These are phyloP conservation scores for Petasospora rhodanensis DNA, from an alignment of 1,139 yeast species.

Conservation along the genomic window DNA sequence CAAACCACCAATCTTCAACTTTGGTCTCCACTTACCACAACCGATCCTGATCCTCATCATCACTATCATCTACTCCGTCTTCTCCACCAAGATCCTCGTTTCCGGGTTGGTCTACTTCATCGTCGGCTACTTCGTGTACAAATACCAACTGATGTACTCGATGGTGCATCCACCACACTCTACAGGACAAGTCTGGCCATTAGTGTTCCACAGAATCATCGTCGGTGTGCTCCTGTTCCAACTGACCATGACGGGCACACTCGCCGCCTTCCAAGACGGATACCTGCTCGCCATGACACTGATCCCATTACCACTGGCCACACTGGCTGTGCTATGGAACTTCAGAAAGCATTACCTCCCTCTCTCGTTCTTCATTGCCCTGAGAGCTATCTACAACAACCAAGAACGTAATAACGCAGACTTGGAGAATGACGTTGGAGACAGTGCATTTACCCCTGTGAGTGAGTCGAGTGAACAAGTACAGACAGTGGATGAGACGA, in stretches of 20 bases:
- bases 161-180: conserved; percentile 87
- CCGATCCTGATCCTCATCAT: conserved; percentile 73
- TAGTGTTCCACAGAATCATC: conserved; percentile 67
- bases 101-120: conserved; percentile 73
- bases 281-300: conserved; percentile 67
- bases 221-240: conserved; percentile 74
- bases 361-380: conserved; percentile 77
- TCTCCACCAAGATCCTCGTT: conserved; percentile 69
- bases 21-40: conserved; percentile 78
- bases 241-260: conserved; percentile 85
- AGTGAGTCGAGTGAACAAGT: conserved; percentile 1
- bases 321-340: conserved; percentile 68
- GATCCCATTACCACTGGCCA: conserved; percentile 69
- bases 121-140: conserved; percentile 73
- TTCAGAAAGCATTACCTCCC: conserved; percentile 82
- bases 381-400: conserved; percentile 49
- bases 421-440: conserved; percentile 19
- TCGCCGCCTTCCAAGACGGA: conserved; percentile 73
- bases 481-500: conserved; percentile 58
- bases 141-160: conserved; percentile 74
- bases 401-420: conserved; percentile 9
- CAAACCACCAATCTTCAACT: conserved; percentile 74
- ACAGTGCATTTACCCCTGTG: conserved; percentile 16
- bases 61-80: conserved; percentile 69
- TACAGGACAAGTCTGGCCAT: conserved; percentile 85